Conservation (phyloP, 495 filamentous ascomycete genomes). For the Viridothelium virens region DNA sequence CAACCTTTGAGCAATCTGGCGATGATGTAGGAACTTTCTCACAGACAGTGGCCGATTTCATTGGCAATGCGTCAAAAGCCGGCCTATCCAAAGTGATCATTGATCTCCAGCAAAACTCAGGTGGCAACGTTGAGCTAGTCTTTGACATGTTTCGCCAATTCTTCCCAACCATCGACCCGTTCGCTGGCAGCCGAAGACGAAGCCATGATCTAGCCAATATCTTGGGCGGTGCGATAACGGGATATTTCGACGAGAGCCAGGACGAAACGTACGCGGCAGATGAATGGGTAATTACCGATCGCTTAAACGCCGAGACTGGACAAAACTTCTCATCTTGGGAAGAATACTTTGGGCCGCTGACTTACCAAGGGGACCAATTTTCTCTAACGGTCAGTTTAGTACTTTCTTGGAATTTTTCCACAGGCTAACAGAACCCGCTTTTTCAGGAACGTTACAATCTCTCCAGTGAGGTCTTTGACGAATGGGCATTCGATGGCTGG, state of each 20-base stretch:
- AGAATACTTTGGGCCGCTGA: conserved; percentile 45
- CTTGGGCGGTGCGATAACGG: conserved; percentile 39
- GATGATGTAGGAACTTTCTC: conserved; percentile 32
- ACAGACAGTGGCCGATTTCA: conserved; percentile 38
- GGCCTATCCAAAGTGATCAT: conserved; percentile 38
- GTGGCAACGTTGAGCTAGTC: conserved; percentile 41
- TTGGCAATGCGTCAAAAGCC: conserved; percentile 33
- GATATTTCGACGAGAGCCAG: conserved; percentile 24
- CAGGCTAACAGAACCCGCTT: too few species aligned
- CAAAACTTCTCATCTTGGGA: conserved; percentile 46
- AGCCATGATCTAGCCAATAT: conserved; percentile 37
- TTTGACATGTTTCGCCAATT: conserved; percentile 45
- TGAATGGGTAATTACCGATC: conserved; percentile 40
- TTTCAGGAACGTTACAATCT: conserved; percentile 38
- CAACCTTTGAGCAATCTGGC: neutral
- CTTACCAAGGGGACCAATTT: conserved; percentile 40
- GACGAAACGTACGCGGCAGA: conserved; percentile 18
- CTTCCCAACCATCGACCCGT: conserved; percentile 45
- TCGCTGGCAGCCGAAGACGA: conserved; percentile 39
- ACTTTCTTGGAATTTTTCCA: too few species aligned
- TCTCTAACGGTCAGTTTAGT: conserved; percentile 29
- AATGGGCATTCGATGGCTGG: neutral
- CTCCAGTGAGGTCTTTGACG: conserved; percentile 25
- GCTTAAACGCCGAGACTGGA: conserved; percentile 40
- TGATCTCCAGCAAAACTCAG: conserved; percentile 49